These are phyloP conservation scores for Tirmania nivea DNA, from an alignment of 495 filamentous ascomycete genomes.

Conservation along the genomic window DNA sequence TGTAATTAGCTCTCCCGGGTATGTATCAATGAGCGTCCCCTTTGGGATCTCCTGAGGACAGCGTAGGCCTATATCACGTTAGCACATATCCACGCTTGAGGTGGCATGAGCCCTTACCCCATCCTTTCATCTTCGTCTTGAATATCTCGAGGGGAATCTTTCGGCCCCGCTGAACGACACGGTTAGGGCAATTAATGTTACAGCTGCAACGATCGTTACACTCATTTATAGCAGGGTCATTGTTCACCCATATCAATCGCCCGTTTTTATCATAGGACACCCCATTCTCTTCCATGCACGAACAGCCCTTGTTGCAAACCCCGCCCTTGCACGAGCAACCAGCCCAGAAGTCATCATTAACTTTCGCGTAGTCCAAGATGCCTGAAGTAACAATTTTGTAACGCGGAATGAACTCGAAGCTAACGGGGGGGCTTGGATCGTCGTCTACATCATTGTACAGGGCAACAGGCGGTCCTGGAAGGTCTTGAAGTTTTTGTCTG, in stretches of 20 bases:
- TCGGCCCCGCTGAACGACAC: conserved; percentile 60
- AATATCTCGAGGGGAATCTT: conserved; percentile 63
- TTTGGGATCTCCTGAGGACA: conserved; percentile 42
- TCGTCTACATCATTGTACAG: conserved; percentile 28
- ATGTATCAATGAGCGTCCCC: conserved; percentile 75
- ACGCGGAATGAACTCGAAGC: conserved; percentile 33
- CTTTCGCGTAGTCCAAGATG: conserved; percentile 10
- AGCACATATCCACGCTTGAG: background rate
- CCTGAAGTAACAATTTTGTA: conserved; percentile 27
- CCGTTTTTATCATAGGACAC: conserved; percentile 10
- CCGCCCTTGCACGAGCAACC: conserved; percentile 29
- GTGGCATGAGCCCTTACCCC: conserved; percentile 33
- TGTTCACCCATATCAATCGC: conserved; percentile 1
- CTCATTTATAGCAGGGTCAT: conserved; percentile 47
- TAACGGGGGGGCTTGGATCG: conserved; percentile 22
- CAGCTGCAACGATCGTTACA: conserved; percentile 59
- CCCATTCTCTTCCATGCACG: conserved; percentile 32
- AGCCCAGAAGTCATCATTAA: conserved; percentile 28
- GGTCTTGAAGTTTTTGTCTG: conserved; percentile 5
- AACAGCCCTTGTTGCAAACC: conserved; percentile 25
- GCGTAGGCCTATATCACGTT: conserved; percentile 35
- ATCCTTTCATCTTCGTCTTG: conserved; percentile 52
- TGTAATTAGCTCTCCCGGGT: conserved; percentile 75
- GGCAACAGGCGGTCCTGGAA: conserved; percentile 23
- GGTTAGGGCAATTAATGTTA: conserved; percentile 43